Percentiles rank a stretch among this genome's conserved stretches.
Conservation (phyloP, 495 filamentous ascomycete genomes). For the Lasiosphaeria miniovina region DNA sequence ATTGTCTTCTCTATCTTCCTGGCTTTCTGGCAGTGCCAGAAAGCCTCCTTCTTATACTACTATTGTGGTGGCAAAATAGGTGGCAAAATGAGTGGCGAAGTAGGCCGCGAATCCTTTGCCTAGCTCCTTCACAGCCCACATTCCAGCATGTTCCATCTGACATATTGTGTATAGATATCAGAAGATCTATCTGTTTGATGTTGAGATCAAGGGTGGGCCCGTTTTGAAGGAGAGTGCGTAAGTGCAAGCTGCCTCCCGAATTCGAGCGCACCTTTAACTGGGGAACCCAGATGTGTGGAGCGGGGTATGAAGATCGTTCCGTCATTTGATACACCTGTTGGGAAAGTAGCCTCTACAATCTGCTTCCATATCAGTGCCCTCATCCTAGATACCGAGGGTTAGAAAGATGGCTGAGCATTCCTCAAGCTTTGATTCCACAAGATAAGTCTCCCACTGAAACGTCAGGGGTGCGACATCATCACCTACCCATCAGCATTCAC, state of each 20-base stretch:
- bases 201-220: slow-evolving; percentile 29
- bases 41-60: too few relatives aligned
- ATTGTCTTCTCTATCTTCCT: too few relatives aligned
- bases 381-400: not conserved
- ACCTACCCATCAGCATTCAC: slow-evolving; percentile 95
- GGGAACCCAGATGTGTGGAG: slow-evolving; percentile 24
- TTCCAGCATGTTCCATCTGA: too few relatives aligned
- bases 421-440: slow-evolving; percentile 68
- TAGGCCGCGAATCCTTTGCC: too few relatives aligned
- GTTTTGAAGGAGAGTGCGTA: slow-evolving; percentile 30
- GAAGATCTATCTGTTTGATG: slow-evolving; percentile 59
- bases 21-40: too few relatives aligned
- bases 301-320: slow-evolving; percentile 38
- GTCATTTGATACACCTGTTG: slow-evolving; percentile 71
- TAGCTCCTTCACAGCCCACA: too few relatives aligned
- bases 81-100: too few relatives aligned
- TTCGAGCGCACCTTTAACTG: slow-evolving; percentile 16
- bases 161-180: slow-evolving; percentile 40
- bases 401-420: not conserved
- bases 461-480: slow-evolving; percentile 62
- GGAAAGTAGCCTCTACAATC: slow-evolving; percentile 72
- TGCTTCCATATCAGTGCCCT: slow-evolving; percentile 71
- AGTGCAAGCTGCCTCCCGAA: slow-evolving; percentile 26
- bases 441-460: slow-evolving; percentile 58
- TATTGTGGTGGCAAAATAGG: too few relatives aligned